These are phyloP conservation scores for Austroboletus eburneus DNA, from an alignment of 768 basidiomycete species.

Conservation along the genomic window DNA sequence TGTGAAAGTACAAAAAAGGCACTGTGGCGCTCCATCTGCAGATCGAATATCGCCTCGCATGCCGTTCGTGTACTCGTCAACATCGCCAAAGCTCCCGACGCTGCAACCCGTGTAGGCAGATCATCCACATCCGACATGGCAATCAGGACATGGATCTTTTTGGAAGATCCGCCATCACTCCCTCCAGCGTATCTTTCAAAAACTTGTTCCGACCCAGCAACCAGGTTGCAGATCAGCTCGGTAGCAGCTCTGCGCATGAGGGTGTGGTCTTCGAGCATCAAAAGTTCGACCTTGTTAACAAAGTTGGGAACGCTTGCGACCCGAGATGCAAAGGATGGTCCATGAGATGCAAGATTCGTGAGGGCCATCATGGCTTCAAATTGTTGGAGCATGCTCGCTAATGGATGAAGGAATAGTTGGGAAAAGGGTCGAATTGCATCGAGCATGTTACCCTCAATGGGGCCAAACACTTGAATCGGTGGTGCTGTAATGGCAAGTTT, in stretches of 20 bases:
- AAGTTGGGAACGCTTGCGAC: slow-evolving; percentile 61
- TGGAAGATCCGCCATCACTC: slow-evolving; percentile 23
- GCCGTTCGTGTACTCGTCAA: slow-evolving; percentile 59
- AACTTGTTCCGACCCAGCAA: slow-evolving; percentile 68
- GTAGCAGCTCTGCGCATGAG: slow-evolving; percentile 84
- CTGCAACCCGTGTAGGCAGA: slow-evolving; percentile 78
- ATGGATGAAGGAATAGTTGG: slow-evolving; percentile 62
- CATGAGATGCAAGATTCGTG: slow-evolving; percentile 87
- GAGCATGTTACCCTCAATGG: slow-evolving; percentile 67
- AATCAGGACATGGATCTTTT: slow-evolving; percentile 73
- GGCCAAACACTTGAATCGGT: slow-evolving; percentile 88
- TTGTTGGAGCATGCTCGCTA: slow-evolving; percentile 70
- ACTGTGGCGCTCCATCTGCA: slow-evolving; percentile 62
- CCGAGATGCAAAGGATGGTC: slow-evolving; percentile 57
- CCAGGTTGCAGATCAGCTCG: slow-evolving; percentile 90
- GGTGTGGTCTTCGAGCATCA: slow-evolving; percentile 77
- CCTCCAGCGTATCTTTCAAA: slow-evolving; percentile 69
- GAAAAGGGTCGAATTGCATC: slow-evolving; percentile 85
- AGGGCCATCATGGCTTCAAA: slow-evolving; percentile 97
- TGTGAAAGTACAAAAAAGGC: slow-evolving; percentile 63
- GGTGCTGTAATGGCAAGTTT: slow-evolving; percentile 92
- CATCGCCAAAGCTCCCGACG: slow-evolving; percentile 84
- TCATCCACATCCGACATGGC: slow-evolving; percentile 89
- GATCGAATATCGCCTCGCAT: slow-evolving; percentile 56
- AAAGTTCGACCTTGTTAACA: slow-evolving; percentile 60